Percentiles rank a stretch among this genome's conserved stretches.
phyloP scores from a whole-genome alignment of 306 rosid genomes.

The Lathyrus aphaca region DNA sequence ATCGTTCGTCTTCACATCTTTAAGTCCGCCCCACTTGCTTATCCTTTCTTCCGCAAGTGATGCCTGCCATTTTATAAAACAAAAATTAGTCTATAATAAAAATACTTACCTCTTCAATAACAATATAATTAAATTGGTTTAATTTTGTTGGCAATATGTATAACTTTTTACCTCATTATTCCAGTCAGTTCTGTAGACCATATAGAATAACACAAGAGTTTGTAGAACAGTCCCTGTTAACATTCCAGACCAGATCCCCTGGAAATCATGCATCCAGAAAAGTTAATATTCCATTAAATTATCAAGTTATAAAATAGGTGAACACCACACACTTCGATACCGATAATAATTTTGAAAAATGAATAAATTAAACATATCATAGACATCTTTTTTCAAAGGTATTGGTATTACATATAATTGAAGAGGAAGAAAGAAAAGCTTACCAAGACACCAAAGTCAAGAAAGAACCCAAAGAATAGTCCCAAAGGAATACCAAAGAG shows the following conservation, averaged over 20 bases:
- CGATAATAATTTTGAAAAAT: no score
- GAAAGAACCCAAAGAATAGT: constrained; percentile 55
- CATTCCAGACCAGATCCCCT: constrained; percentile 92
- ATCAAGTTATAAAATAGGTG: no score
- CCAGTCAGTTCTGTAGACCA: constrained; percentile 76
- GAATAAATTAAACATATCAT: no score
- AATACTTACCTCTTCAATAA: neutral
- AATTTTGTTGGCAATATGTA: neutral
- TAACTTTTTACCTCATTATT: constrained; percentile 55
- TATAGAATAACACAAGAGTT: constrained; percentile 56
- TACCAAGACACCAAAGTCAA: constrained; percentile 60
- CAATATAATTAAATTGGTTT: neutral
- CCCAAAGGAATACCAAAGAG: constrained; percentile 77
- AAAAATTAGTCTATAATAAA: neutral
- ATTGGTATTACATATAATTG: neutral
- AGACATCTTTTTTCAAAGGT: no score
- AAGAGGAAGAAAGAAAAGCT: constrained; percentile 14
- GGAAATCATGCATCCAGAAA: constrained; percentile 29
- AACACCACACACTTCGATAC: no score
- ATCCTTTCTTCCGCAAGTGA: constrained; percentile 45
- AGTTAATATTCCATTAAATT: neutral
- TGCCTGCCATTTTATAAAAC: constrained; percentile 41
- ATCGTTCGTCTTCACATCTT: neutral
- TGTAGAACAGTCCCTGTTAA: constrained; percentile 67
- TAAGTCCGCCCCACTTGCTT: constrained; percentile 42